Evolutionary conservation across 1,139 yeast species (phyloP).

Genomic region (Blastobotrys apis): DNA sequence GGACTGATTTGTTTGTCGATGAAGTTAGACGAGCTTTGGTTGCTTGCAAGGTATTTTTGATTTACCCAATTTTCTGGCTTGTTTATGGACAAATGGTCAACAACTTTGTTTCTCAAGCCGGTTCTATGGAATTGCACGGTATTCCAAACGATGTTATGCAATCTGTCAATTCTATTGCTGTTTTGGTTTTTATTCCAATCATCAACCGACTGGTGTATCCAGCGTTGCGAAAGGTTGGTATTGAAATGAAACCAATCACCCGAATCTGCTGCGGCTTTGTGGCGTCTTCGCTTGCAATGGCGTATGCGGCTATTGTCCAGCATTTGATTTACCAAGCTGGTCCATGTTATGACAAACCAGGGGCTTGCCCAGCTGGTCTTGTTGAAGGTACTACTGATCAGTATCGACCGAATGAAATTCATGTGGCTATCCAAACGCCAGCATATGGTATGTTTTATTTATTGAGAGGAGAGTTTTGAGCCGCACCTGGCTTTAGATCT

Average conservation of each 20-base stretch:
- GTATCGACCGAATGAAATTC: slow-evolving; percentile 47
- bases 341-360: slow-evolving; percentile 69
- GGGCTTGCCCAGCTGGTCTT: slow-evolving; percentile 34
- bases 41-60: slow-evolving; percentile 61
- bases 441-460: slow-evolving; percentile 40
- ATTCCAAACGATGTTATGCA: slow-evolving; percentile 66
- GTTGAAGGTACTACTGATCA: slow-evolving; percentile 14
- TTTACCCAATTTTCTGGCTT: slow-evolving; percentile 64
- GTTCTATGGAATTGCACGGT: slow-evolving; percentile 57
- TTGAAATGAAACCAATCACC: slow-evolving; percentile 50
- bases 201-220: slow-evolving; percentile 54
- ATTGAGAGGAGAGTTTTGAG: not conserved
- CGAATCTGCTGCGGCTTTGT: slow-evolving; percentile 74
- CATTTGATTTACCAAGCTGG: slow-evolving; percentile 66
- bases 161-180: slow-evolving; percentile 57
- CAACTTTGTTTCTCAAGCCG: slow-evolving; percentile 64
- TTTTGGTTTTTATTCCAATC: slow-evolving; percentile 59
- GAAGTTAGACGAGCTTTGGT: slow-evolving; percentile 54
- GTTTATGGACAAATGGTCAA: slow-evolving; percentile 65
- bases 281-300: slow-evolving; percentile 65
- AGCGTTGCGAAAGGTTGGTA: slow-evolving; percentile 46
- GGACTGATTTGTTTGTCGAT: slow-evolving; percentile 61
- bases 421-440: slow-evolving; percentile 61
- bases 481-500: no score
- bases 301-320: slow-evolving; percentile 79